A percentile compares a stretch with the other conserved stretches of the same genome.
Evolutionary conservation across 2,329 filamentous ascomycete species (phyloP).

Genomic region (Ophiostoma sp.): DNA sequence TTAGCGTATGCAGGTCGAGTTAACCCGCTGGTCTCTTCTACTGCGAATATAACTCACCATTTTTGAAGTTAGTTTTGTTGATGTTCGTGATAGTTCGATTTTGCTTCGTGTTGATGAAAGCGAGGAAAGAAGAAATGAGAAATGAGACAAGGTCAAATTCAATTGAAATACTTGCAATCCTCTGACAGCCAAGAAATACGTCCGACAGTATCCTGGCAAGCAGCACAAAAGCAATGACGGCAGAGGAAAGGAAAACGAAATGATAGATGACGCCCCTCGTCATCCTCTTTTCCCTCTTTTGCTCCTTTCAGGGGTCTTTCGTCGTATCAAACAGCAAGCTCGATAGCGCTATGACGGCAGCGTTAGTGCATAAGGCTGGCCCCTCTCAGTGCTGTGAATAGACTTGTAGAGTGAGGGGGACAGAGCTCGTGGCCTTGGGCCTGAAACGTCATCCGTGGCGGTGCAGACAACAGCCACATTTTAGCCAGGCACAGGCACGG

Average conservation of each 20-base stretch:
- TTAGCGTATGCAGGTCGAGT: background rate
- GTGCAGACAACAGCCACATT: constrained; percentile 9
- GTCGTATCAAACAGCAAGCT: constrained; percentile 7
- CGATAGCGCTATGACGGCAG: constrained; percentile 14
- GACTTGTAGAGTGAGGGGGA: background rate
- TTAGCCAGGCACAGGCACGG: background rate
- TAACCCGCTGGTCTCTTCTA: background rate
- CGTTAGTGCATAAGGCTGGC: background rate
- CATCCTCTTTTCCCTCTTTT: background rate
- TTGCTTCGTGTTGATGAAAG: background rate
- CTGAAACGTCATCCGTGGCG: constrained; percentile 17
- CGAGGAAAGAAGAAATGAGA: background rate
- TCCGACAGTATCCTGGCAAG: background rate
- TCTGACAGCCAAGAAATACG: background rate
- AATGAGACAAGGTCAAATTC: background rate
- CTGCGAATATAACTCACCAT: background rate
- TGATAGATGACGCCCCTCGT: background rate
- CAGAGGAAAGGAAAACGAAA: background rate
- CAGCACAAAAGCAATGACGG: background rate
- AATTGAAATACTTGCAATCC: background rate
- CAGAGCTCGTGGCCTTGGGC: background rate
- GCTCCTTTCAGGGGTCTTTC: background rate
- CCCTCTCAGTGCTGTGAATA: background rate
- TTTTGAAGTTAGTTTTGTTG: background rate
- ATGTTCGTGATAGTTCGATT: background rate